These are phyloP conservation scores for Conoideocrella luteorostrata DNA, from an alignment of 2,329 filamentous ascomycete species.

Conservation along the genomic window DNA sequence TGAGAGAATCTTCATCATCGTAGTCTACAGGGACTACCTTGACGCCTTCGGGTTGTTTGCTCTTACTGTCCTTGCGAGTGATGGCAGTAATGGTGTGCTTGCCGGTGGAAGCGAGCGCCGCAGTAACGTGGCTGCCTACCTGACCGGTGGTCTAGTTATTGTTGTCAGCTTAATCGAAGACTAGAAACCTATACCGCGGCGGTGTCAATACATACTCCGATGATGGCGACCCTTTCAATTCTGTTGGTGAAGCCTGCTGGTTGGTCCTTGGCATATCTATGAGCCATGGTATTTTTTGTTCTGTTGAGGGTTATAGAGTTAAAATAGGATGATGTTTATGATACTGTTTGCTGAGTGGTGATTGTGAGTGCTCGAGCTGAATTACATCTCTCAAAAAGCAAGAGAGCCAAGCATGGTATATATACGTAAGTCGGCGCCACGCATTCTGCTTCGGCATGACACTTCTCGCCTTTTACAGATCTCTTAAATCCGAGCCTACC, in stretches of 20 bases:
- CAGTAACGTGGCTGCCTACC: constrained; percentile 32
- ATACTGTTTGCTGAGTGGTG: too few species aligned
- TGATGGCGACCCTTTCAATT: constrained; percentile 34
- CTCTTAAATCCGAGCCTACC: too few species aligned
- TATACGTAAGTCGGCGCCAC: too few species aligned
- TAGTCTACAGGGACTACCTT: constrained; percentile 38
- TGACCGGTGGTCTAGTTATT: constrained; percentile 31
- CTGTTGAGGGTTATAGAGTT: constrained; percentile 20
- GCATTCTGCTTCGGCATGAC: too few species aligned
- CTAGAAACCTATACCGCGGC: background rate
- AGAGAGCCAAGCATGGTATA: too few species aligned
- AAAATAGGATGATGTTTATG: too few species aligned
- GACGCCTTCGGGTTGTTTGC: constrained; percentile 37
- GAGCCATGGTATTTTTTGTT: too few species aligned
- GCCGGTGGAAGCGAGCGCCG: constrained; percentile 39
- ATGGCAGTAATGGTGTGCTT: constrained; percentile 48
- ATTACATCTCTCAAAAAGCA: too few species aligned
- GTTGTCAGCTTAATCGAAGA: background rate
- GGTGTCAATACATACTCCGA: constrained; percentile 30
- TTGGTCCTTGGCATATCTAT: constrained; percentile 17
- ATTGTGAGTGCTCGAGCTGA: too few species aligned
- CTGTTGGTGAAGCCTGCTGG: constrained; percentile 22
- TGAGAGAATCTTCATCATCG: constrained; percentile 34
- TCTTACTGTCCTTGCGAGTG: constrained; percentile 37
- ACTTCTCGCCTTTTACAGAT: too few species aligned